Base-by-base conservation (phyloP, 108 stramenopile species). In the Cyclotella choctawhatcheeana region DNA sequence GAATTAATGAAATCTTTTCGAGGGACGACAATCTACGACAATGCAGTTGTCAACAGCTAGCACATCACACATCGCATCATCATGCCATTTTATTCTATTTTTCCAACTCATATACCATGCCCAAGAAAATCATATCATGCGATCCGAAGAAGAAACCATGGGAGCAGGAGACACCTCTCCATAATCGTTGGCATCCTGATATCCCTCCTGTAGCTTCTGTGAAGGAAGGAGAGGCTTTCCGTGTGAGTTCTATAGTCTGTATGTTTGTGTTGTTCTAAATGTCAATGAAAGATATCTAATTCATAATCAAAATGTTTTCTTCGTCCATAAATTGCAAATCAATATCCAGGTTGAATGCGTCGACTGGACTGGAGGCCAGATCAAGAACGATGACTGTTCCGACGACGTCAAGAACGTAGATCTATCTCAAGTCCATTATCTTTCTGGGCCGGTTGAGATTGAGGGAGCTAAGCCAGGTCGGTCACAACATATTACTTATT, bases 321-420 rank as follows among this genome's bases (percentile, higher is more conserved):
- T n/a, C n/a, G n/a, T n/a, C n/a, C n/a, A n/a, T n/a, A n/a, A 8
- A 4, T 64, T 64, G 45, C 30, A 32, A 45, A 8, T 12, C 22
- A 20, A 27, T 56, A 12, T 16, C 25, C 55, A 56, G 32, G 74
- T 75, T 20, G 88, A 89, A 63, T 89, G 88, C 51, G 82, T 89
- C 18, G 88, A 89, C 70, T 89, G 88, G 88, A 89, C 88, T 0
- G 88, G 88, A 53, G 88, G 88, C 17, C 88, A 89, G 59, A 86
- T 89, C 53, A 82, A 84, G 32, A 86, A 89, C 50, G 67, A 89
- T 44, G 85, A 89, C 44, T 67, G 43, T 20, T 71, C 78, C 2
- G 88, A 89, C 30, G 88, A 89, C 67, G 85, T 89, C 27, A 86
- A 89, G 56, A 89, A 86, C 53, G 88, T 89, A 0, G 88, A 85